These are phyloP conservation scores for Fomitopsis pinicola DNA, from an alignment of 1,284 basidiomycete genomes.

Conservation along the genomic window DNA sequence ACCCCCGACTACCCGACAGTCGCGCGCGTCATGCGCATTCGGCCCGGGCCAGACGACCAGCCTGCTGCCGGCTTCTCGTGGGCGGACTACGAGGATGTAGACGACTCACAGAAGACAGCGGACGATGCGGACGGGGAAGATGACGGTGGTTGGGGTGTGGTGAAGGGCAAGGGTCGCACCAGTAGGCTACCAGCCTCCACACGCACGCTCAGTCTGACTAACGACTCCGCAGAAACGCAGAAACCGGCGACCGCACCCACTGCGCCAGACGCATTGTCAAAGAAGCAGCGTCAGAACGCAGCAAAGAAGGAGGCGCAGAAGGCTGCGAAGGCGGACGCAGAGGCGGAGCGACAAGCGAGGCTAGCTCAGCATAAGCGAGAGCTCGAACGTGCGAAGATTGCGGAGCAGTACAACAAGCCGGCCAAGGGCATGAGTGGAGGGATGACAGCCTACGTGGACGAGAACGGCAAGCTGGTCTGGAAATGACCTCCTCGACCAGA, in stretches of 20 bases:
- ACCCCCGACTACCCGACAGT: constrained; percentile 50
- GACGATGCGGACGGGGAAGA: constrained; percentile 57
- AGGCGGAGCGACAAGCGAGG: constrained; percentile 44
- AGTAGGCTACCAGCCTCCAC: constrained; percentile 41
- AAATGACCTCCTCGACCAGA: constrained; percentile 11
- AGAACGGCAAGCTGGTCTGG: constrained; percentile 29
- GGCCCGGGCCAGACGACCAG: constrained; percentile 47
- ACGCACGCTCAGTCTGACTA: not conserved
- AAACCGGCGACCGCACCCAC: constrained; percentile 20
- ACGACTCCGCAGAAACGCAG: constrained; percentile 14
- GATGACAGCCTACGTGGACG: constrained; percentile 26
- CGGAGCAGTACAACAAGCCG: constrained; percentile 36
- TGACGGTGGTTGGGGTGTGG: constrained; percentile 67
- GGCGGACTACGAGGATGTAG: constrained; percentile 72
- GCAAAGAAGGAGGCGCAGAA: constrained; percentile 55
- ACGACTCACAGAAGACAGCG: constrained; percentile 36
- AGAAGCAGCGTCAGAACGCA: constrained; percentile 68
- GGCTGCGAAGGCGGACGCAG: constrained; percentile 49
- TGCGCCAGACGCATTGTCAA: constrained; percentile 45
- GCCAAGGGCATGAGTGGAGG: constrained; percentile 23
- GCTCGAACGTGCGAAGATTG: constrained; percentile 49
- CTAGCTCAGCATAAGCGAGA: constrained; percentile 59
- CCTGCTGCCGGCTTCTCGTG: constrained; percentile 66
- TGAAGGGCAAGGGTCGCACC: constrained; percentile 47
- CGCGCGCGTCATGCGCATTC: constrained; percentile 60